Conservation (phyloP, 2,329 filamentous ascomycete species). For the Diaporthe sp. region DNA sequence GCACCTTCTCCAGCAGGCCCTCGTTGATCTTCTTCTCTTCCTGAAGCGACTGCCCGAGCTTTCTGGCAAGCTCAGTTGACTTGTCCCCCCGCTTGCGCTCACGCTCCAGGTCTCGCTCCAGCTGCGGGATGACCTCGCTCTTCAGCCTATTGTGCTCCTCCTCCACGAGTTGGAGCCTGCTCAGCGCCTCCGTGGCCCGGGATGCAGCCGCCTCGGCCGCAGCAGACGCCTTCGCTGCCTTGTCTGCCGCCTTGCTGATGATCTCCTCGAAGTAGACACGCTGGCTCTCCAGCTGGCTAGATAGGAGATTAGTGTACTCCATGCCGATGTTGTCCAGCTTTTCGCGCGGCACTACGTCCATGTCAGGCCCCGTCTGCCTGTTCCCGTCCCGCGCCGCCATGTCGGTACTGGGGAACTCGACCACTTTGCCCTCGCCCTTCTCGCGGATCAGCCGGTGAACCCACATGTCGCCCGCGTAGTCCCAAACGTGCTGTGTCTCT, state of each 20-base stretch:
- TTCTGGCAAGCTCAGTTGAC: constrained; percentile 81
- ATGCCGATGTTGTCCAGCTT: constrained; percentile 84
- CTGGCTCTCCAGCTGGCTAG: constrained; percentile 92
- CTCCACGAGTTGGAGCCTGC: constrained; percentile 67
- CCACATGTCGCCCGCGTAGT: constrained; percentile 95
- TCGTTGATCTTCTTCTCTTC: constrained; percentile 91
- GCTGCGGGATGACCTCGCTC: constrained; percentile 70
- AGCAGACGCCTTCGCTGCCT: constrained; percentile 80
- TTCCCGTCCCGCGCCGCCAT: constrained; percentile 45
- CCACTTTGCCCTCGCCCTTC: constrained; percentile 91
- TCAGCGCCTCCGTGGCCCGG: constrained; percentile 62
- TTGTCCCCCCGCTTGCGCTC: constrained; percentile 78
- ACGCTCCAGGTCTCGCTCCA: constrained; percentile 81
- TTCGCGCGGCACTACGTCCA: constrained; percentile 77
- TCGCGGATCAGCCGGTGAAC: constrained; percentile 95
- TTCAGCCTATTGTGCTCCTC: constrained; percentile 65
- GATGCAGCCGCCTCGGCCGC: constrained; percentile 73
- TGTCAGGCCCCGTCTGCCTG: constrained; percentile 31
- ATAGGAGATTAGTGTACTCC: constrained; percentile 95
- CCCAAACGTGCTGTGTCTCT: constrained; percentile 95
- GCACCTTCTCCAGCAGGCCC: constrained; percentile 85
- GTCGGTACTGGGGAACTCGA: constrained; percentile 79
- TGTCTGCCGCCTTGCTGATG: constrained; percentile 89
- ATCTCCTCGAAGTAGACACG: constrained; percentile 95
- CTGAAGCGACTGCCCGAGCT: constrained; percentile 79